Base-by-base conservation (phyloP, 768 basidiomycete genomes). In the Lepiota subincarnata region DNA sequence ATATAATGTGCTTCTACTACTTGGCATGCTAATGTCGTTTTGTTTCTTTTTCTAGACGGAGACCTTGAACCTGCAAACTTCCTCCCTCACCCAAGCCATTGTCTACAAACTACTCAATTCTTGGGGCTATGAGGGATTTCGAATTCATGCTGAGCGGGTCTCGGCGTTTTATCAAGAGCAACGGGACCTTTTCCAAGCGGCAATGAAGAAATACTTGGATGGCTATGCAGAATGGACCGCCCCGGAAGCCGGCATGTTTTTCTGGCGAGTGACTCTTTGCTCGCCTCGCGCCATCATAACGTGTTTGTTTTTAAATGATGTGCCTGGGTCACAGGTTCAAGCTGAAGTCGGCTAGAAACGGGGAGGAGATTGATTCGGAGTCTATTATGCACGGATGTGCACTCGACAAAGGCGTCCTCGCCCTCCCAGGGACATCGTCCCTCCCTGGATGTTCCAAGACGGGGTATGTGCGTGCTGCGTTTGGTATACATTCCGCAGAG, bases 161-260 rank as follows among this genome's bases (percentile, higher is more conserved):
- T 77, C 90, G n/a, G 69, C 70, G 14, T 91, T 92, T 68, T 92
- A 92, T 69, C 77, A 76, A 59, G 68, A 68, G 59, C 88, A 86
- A 68, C 75, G 91, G 52, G 84, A 92, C 60, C 73, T 84, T 19
- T 96, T 97, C 66, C 87, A 92, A 66, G 66, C 64, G 1, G 85
- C 87, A 45, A 83, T 93, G 75, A 74, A 79, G 62, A 81, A 79
- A 63, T 80, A 96, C 67, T 80, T 97, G n/a, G 70, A 73, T 44
- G 91, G 84, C 2, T 73, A 95, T 28, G 92, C 84, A 14, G 82
- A 86, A 66, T 88, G 86, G 86, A 71, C 64, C 50, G 68, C 73
- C 0, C 90, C 89, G 6, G 83, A 85, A 60, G 82, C 88, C 18
- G 89, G 90, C 58, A 89, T 95, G 89, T 95, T 96, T 75, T 84